Evolutionary conservation across 352 stramenopile species (phyloP).

Genomic region (Globisporangium recalcitrans): DNA sequence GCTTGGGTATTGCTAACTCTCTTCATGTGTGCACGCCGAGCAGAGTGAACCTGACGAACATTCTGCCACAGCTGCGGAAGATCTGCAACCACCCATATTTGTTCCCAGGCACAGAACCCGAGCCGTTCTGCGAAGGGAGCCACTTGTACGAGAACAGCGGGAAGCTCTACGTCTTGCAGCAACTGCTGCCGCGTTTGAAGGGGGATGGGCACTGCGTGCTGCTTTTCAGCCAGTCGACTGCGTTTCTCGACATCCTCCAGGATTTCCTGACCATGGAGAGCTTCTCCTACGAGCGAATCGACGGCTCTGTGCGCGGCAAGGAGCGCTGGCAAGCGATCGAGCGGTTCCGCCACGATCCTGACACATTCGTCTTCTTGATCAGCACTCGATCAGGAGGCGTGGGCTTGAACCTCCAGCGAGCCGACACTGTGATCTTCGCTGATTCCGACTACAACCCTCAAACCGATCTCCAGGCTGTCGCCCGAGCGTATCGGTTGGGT

Average conservation of each 20-base stretch:
- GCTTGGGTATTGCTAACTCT: not conserved
- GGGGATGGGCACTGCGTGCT: constrained; percentile 80
- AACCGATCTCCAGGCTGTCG: constrained; percentile 63
- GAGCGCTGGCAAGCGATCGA: constrained; percentile 81
- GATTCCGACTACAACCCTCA: constrained; percentile 82
- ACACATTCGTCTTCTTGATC: constrained; percentile 87
- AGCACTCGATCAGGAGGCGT: constrained; percentile 69
- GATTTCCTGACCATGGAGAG: constrained; percentile 72
- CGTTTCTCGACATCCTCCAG: constrained; percentile 76
- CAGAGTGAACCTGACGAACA: constrained; percentile 92
- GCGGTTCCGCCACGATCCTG: constrained; percentile 73
- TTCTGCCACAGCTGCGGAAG: constrained; percentile 93
- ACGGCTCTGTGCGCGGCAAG: constrained; percentile 69
- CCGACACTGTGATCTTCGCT: constrained; percentile 78
- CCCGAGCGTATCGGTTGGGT: constrained; percentile 60
- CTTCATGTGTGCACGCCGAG: not conserved
- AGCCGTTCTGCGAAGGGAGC: constrained; percentile 65
- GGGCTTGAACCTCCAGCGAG: constrained; percentile 69
- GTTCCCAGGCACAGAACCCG: constrained; percentile 75
- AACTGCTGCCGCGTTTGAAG: constrained; percentile 73
- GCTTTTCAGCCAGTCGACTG: constrained; percentile 74
- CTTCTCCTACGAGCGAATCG: constrained; percentile 74
- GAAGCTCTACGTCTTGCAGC: constrained; percentile 83
- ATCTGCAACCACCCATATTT: constrained; percentile 90
- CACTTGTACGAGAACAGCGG: constrained; percentile 77